Percentiles rank a stretch among this genome's conserved stretches.
Evolutionary conservation across 768 basidiomycete species (phyloP).

Genomic region (Pleurotus djamor): DNA sequence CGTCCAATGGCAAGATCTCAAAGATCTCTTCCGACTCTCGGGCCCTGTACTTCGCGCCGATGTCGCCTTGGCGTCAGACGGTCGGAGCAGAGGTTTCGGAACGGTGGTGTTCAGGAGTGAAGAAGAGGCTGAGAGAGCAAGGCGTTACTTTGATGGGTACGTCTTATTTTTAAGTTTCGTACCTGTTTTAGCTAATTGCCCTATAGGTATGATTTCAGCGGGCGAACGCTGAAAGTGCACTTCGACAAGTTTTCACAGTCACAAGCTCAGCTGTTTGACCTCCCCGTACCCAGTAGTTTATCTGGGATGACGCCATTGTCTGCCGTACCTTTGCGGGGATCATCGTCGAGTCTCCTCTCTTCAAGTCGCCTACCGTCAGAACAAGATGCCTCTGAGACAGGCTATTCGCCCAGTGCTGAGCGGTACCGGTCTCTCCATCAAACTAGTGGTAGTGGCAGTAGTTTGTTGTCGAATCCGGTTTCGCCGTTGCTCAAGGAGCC

Average conservation of each 20-base stretch:
- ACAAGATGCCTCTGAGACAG: not conserved
- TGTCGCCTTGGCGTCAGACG: slow-evolving; percentile 84
- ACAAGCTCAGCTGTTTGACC: slow-evolving; percentile 8
- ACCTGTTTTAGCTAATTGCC: slow-evolving; percentile 4
- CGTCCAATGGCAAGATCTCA: slow-evolving; percentile 97
- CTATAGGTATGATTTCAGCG: slow-evolving; percentile 82
- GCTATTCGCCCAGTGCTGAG: too few relatives aligned
- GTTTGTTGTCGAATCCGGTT: not conserved
- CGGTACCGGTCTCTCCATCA: not conserved
- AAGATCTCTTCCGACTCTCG: slow-evolving; percentile 91
- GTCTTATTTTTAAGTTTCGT: slow-evolving; percentile 20
- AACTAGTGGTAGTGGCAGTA: not conserved
- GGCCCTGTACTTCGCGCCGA: slow-evolving; percentile 91
- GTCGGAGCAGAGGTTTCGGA: slow-evolving; percentile 89
- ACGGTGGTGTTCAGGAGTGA: slow-evolving; percentile 87
- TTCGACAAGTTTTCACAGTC: slow-evolving; percentile 76
- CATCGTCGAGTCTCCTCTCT: not conserved
- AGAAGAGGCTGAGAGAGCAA: slow-evolving; percentile 80
- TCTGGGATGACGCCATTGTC: not conserved
- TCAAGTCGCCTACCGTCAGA: not conserved
- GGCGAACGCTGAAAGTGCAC: slow-evolving; percentile 85
- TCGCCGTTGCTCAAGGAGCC: not conserved
- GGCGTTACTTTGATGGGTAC: slow-evolving; percentile 89
- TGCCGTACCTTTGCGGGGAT: not conserved
- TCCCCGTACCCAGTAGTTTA: slow-evolving; percentile 15